Evolutionary conservation across 2,329 filamentous ascomycete genomes (phyloP).

Genomic region (Sclerotinia spermophila): DNA sequence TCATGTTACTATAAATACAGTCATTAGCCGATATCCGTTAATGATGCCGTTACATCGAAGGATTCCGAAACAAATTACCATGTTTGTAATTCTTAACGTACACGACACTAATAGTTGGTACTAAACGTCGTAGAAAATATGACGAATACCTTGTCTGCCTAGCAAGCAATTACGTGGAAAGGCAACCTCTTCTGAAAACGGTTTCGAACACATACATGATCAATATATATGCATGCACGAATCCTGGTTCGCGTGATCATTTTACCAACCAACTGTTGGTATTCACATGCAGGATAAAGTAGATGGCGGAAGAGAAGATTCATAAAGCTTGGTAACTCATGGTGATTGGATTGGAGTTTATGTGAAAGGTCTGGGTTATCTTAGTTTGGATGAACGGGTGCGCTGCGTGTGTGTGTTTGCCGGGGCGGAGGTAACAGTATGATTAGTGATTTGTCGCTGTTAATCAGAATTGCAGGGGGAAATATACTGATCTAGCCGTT

Average conservation of each 20-base stretch:
- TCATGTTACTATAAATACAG: not conserved
- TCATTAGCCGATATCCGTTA: not conserved
- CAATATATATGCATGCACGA: not conserved
- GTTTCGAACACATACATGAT: not conserved
- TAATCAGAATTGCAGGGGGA: not conserved
- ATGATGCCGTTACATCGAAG: not conserved
- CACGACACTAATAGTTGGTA: not conserved
- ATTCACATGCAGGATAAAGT: not conserved
- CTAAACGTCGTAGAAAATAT: not conserved
- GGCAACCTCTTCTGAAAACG: not conserved
- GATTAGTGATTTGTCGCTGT: not conserved
- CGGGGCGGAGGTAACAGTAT: not conserved
- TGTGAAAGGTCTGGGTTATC: too few species aligned
- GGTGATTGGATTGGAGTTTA: not conserved
- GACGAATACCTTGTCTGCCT: not conserved
- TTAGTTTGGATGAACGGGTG: not conserved
- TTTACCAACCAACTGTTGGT: not conserved
- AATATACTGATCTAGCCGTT: not conserved
- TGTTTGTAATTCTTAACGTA: not conserved
- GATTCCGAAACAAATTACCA: not conserved
- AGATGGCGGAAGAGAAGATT: not conserved
- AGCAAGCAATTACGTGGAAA: not conserved
- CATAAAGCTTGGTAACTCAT: not conserved
- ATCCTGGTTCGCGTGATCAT: not conserved
- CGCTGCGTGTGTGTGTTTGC: not conserved